Evolutionary conservation across 768 basidiomycete genomes (phyloP), one percentile per base, ranked within the genome.

Genomic region (Rhodosporidiobolus odoratus): DNA sequence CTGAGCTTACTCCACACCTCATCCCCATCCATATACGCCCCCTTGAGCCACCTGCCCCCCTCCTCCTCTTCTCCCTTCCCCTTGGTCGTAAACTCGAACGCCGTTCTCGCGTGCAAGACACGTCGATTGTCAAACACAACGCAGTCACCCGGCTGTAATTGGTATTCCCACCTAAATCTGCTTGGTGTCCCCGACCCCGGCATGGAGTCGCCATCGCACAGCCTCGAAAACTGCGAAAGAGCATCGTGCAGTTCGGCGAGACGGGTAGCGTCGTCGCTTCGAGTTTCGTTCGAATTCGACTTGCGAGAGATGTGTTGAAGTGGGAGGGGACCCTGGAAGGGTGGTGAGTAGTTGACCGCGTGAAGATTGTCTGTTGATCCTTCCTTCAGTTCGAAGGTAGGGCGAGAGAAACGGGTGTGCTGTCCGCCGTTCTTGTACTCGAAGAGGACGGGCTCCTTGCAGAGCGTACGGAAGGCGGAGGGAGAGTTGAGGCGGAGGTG

Each of bases 41-140:
- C 94, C 80, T 96, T 96, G 63, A 97, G 80, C 94, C 94, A 96
- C 62, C 94, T 80, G 65, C 84, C 78, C 0, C 63, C 76, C 16
- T 52, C 52, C 37, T 61, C 52, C 41, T 72, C 78, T 16, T 41
- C 43, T 81, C 23, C 77, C 79, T 62, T 75, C 53, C 15, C 45
- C 76, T 35, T 68, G 68, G 16, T 75, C 77, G 34, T 81, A 43
- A 84, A 81, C n/a, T 76, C 64, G 77, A 97, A 98, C 19, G 87
- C 88, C 1, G 87, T 89, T 32, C 95, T 82, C 0, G 90, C 92
- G 79, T 99, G 95, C 69, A 97, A 79, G 6, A 95, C 86, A 23
- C 95, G 83, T 34, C 93, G 83, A 76, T 98, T 99, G 77, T 97
- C 94, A 75, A 99, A 99, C 16, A 95, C 60, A 27, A 90, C 92